These are phyloP conservation scores for Pichia gijzeniarum DNA, from an alignment of 805 yeast species.

Conservation along the genomic window DNA sequence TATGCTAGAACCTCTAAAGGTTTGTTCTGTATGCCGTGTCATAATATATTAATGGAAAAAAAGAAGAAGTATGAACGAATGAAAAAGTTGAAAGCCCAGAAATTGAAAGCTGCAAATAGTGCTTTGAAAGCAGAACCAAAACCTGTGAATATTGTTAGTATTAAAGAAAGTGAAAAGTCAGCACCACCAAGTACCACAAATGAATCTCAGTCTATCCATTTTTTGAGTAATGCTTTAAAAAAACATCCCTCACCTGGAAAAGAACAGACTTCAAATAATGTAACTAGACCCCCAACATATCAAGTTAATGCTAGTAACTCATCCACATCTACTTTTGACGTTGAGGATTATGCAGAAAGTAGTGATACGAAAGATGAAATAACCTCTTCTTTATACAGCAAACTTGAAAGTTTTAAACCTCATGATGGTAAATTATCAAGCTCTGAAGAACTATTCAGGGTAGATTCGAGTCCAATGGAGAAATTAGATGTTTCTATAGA, in stretches of 20 bases:
- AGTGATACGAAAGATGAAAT: background rate
- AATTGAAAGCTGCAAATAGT: too few relatives aligned
- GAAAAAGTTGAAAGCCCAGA: conserved; percentile 26
- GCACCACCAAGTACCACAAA: background rate
- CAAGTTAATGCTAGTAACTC: background rate
- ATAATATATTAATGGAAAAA: conserved; percentile 71
- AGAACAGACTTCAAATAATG: background rate
- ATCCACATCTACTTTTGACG: conserved; percentile 13
- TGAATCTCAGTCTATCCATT: background rate
- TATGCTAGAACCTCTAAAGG: conserved; percentile 94
- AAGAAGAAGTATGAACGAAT: conserved; percentile 57
- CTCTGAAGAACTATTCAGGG: background rate
- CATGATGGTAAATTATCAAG: background rate
- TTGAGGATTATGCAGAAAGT: conserved; percentile 10
- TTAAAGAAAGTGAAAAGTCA: too few relatives aligned
- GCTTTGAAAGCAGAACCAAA: conserved; percentile 4
- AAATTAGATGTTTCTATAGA: conserved; percentile 6
- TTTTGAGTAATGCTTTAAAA: too few relatives aligned
- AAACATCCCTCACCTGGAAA: background rate
- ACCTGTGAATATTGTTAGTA: too few relatives aligned
- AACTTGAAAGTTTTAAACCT: background rate
- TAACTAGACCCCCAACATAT: background rate
- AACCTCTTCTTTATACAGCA: conserved; percentile 6
- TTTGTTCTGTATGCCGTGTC: conserved; percentile 87
- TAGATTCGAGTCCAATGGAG: conserved; percentile 7